Evolutionary conservation across 2,329 filamentous ascomycete species (phyloP), one percentile per base, ranked within the genome.

Genomic region (Penicillium sp.): DNA sequence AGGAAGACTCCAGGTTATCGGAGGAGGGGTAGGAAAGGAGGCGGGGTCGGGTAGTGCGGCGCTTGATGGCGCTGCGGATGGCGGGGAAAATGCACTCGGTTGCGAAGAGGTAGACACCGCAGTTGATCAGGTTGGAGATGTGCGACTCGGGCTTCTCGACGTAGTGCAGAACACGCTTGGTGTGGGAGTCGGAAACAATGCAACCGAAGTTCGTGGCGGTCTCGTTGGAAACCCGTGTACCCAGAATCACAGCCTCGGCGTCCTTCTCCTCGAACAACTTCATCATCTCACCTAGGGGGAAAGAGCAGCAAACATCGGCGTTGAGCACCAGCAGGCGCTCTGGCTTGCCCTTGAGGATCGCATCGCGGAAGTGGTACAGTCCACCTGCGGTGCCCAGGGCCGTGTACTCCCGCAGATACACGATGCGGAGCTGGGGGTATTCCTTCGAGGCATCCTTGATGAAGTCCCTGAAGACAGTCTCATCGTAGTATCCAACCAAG

Each of bases 101-200:
- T 61, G 89, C 85, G 77, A 99, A 99, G 67, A 97, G 90, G 79
- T 97, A 99, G 69, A 99, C 92, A 67, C 94, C 94, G 76, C 94
- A 97, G 82, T 97, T 99, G 83, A 99, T 99, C 64, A 99, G 83
- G 79, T 97, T 97, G 70, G 90, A 95, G 76, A 99, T 97, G 76
- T 96, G 90, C 52, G 89, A 92, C 77, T 99, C 93, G 62, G 94
- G 94, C 81, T 97, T 97, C 83, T 97, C 94, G 73, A 99, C 94
- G 78, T 99, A 97, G 80, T 99, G 94, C 56, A 97, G 87, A 43
- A 99, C 94, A 63, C 93, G 91, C 73, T 93, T 92, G 61, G 90
- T 96, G 78, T 97, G 91, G 41, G 88, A 80, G 75, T 99, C 94
- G 52, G 90, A 94, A 53, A 97, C 94, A 69, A 97, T 96, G 82